Evolutionary conservation across 495 filamentous ascomycete genomes (phyloP), one percentile per base, ranked within the genome.

Genomic region (Penicillium malachiteum): DNA sequence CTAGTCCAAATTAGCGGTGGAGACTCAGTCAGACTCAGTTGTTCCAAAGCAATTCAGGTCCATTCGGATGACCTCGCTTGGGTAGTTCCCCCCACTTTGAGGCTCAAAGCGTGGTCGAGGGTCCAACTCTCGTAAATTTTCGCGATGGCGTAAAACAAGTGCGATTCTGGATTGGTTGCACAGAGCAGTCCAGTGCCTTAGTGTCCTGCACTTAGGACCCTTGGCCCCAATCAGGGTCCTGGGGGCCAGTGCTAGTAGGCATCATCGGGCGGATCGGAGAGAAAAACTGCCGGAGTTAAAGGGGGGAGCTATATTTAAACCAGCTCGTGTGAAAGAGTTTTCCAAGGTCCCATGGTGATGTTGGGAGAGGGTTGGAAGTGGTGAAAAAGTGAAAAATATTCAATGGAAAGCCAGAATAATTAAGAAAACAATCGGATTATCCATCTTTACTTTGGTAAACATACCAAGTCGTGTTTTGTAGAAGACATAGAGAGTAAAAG

Each of bases 251-350:
- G 1, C 41, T 21, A 21, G 41, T 17, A 11, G 21, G 34, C 34
- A 13, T 37, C 12, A 30, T 44, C 42, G 18, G 41, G 8, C 18
- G 5, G 17, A 18, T 44, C 42, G 42, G 42, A 11, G 42, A 21
- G 42, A 10, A 44, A 44, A 44, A 37, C 12, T 17, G 18, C 42
- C 42, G 42, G 26, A 12, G 17, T 17, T 21, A 8, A 21, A 30
- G 21, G 42, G 42, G 42, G 18, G 18, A 44, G 10, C 42, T 44
- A 44, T 44, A 44, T 44, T 44, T 44, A 44, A 44, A 44, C 42
- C 21, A 12, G 18, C 1, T 10, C 42, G 21, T 5, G 21, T 17
- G 16, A 17, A 30, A 44, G 42, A 31, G 14, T 42, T 42, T 39
- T 42, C 18, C 39, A 14, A 42, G 39, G 7, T 17, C 7, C 14